Evolutionary conservation across 2,329 filamentous ascomycete species (phyloP), one percentile per base, ranked within the genome.

Genomic region (Phaeosphaeriaceae sp.): DNA sequence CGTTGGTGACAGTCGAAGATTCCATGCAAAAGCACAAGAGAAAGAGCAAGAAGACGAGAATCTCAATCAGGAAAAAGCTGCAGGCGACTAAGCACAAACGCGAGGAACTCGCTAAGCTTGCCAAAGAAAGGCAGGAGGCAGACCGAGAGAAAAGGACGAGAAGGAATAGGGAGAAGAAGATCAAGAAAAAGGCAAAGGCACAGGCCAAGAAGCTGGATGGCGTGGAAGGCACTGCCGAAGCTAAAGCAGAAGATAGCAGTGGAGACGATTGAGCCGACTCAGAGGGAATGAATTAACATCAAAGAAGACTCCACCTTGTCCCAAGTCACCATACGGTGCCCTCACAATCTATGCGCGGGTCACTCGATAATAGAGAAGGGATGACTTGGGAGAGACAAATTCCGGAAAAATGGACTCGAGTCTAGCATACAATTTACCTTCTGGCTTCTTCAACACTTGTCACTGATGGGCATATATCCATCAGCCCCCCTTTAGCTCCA

Each of bases 111-210:
- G 57, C 60, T 18, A 62, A 50, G 42, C 50, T 67, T 30, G 62
- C 66, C 9, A 53, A 61, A 9, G 66, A 69, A 45, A 73, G 70
- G 48, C 64, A 70, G 32, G 67, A 70, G 15, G 61, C 65, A 4
- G 68, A 71, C 45, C 61, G 64, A 12, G 70, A 72, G 54, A 73
- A 72, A 58, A 56, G 64, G 34, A 71, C 69, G 2, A 58, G 68
- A 42, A 58, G 63, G n/a, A 73, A 73, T 48, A 56, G 70, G 13
- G 69, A 72, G 50, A 73, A 72, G 61, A 72, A 73, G 50, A 50
- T 72, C 32, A 73, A 72, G 51, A 70, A 67, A 52, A 72, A 68
- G 57, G 68, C 63, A 12, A 66, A 61, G 37, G 62, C 70, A 4
- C 67, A 70, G 51, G 68, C 68, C 2, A 70, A 70, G 57, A 72